These are phyloP conservation scores for Russula foetens DNA, from an alignment of 768 basidiomycete species.

Conservation along the genomic window DNA sequence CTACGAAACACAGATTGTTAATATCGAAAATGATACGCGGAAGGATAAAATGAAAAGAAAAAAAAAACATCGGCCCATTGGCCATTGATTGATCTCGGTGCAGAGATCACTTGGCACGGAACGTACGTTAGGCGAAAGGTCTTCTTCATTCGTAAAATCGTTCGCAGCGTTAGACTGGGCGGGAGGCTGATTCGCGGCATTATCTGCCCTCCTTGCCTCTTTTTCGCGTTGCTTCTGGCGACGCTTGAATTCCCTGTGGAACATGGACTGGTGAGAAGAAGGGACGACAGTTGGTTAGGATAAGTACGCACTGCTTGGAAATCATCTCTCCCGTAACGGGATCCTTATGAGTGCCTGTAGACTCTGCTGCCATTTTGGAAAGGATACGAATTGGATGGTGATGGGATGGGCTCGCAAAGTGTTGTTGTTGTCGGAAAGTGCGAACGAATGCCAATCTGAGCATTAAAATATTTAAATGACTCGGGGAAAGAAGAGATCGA, in stretches of 20 bases:
- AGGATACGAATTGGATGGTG: neutral
- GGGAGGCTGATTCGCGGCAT: constrained; percentile 47
- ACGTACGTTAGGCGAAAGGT: constrained; percentile 86
- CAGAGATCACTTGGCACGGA: neutral
- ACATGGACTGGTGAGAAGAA: constrained; percentile 23
- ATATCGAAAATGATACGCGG: neutral
- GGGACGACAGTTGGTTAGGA: constrained; percentile 16
- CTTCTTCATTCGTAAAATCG: constrained; percentile 52
- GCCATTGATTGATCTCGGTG: neutral
- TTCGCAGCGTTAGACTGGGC: constrained; percentile 32
- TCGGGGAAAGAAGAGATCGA: neutral
- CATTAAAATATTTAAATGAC: constrained; percentile 21
- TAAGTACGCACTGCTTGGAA: constrained; percentile 75
- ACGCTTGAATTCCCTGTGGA: constrained; percentile 81
- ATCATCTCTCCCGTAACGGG: constrained; percentile 94
- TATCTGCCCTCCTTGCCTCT: constrained; percentile 70
- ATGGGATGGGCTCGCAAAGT: neutral
- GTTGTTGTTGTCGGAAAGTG: too few species aligned
- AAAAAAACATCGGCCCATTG: neutral
- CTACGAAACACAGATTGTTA: constrained; percentile 33
- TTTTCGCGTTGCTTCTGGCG: constrained; percentile 75
- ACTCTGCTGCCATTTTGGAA: constrained; percentile 32
- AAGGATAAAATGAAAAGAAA: neutral
- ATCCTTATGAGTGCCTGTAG: constrained; percentile 48
- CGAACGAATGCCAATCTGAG: constrained; percentile 7